Conservation (phyloP, 805 yeast species). For the Starmerella bombi region DNA sequence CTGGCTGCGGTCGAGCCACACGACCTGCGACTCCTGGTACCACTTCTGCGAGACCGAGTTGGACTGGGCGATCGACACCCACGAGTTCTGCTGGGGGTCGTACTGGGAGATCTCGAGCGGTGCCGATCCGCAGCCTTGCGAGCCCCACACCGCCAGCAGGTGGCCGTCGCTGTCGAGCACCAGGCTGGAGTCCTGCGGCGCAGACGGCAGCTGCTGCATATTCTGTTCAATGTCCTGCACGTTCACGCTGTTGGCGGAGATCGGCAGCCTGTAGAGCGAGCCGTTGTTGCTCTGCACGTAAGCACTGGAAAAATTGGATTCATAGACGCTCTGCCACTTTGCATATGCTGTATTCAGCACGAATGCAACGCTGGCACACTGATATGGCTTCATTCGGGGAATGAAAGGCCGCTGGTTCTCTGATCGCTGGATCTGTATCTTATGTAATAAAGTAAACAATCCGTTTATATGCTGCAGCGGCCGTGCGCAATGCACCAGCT, state of each 20-base stretch:
- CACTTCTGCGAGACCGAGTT: constrained; percentile 13
- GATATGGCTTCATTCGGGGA: too few species aligned
- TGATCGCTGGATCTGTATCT: too few species aligned
- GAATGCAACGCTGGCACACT: not conserved
- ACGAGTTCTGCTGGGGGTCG: constrained; percentile 13
- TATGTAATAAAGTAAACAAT: too few species aligned
- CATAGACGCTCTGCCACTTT: constrained; percentile 19
- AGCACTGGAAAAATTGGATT: constrained; percentile 16
- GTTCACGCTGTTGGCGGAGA: constrained; percentile 1
- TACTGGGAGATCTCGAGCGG: constrained; percentile 22
- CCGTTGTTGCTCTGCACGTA: constrained; percentile 19
- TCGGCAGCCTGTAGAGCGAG: constrained; percentile 13
- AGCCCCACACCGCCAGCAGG: constrained; percentile 23
- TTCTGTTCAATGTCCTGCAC: constrained; percentile 4
- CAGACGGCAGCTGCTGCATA: constrained; percentile 18
- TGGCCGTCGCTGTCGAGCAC: constrained; percentile 20
- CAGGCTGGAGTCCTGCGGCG: constrained; percentile 24
- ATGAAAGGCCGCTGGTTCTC: too few species aligned
- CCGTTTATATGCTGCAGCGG: too few species aligned
- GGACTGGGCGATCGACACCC: constrained; percentile 21
- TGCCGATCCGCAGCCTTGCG: constrained; percentile 15
- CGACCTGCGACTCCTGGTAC: constrained; percentile 19
- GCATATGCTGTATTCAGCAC: not conserved
- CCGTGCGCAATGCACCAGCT: too few species aligned
- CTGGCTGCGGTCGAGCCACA: constrained; percentile 21